Base-by-base conservation (phyloP, 805 yeast species). In the Zygoascus biomembranicola region DNA sequence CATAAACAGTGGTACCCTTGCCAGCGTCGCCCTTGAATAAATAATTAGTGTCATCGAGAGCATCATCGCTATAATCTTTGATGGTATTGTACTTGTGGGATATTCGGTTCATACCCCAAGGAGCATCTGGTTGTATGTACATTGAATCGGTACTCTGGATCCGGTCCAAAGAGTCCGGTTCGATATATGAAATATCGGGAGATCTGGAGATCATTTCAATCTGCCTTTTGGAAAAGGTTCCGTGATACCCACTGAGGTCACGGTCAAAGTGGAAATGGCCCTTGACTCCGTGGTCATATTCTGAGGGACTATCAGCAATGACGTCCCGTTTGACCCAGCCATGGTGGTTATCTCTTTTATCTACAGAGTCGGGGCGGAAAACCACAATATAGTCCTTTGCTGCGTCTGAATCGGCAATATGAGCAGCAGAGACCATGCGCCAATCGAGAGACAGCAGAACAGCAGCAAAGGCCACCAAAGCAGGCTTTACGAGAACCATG, bases 71-170 rank as follows among this genome's bases (percentile, higher is more conserved):
- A 58, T 81, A 79, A n/a, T 44, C 47, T 23, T 32, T 11, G 64
- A 85, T 75, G 16, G 83, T 76, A 51, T 57, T 63, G 54, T 82
- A 79, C 70, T 90, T 80, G 73, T 89, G 96, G 26, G 96, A 86
- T 56, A 90, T 81, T 76, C 97, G 81, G 26, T 95, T 87, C 58
- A 90, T 78, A 63, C 97, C 97, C 97, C 97, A 90, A 47, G 96
- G 95, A 31, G 96, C 90, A 57, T 90, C 90, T 59, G 79, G 78
- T 73, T 89, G 94, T 56, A 43, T 52, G 44, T 80, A 77, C 57
- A 81, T 79, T 51, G 82, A 77, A 8, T 61, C 81, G 84, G 39
- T n/a, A n/a, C 39, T 35, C 51, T 72, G 73, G 31, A 89, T 80
- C 57, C 75, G 72, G 52, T 88, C 96, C 57, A 75, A 69, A 1